These are phyloP conservation scores for Fusarium sp. DNA, from an alignment of 2,329 filamentous ascomycete genomes.

Conservation along the genomic window DNA sequence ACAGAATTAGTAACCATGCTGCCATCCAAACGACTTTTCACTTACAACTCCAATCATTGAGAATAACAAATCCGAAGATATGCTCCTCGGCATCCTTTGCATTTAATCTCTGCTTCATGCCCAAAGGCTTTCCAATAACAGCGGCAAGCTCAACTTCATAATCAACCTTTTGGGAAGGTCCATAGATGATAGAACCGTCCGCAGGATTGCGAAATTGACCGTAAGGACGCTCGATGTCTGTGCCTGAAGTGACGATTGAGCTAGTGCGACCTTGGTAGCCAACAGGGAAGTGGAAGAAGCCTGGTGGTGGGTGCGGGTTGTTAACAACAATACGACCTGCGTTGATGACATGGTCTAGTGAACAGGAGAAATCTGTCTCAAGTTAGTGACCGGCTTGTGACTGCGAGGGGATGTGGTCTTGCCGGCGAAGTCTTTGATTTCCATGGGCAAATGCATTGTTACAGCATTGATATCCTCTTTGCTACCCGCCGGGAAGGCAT, in stretches of 20 bases:
- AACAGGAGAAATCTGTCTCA: conserved; percentile 63
- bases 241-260: conserved; percentile 62
- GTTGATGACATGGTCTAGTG: conserved; percentile 64
- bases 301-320: conserved; percentile 54
- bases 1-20: too few relatives aligned
- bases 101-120: conserved; percentile 51
- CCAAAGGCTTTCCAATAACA: conserved; percentile 56
- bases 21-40: rapidly evolving
- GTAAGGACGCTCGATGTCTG: conserved; percentile 58
- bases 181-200: conserved; percentile 36
- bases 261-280: conserved; percentile 67
- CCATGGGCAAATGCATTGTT: conserved; percentile 64
- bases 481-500: conserved; percentile 9
- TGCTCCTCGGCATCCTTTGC: conserved; percentile 65
- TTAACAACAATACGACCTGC: conserved; percentile 56
- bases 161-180: conserved; percentile 52
- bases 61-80: conserved; percentile 70
- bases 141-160: conserved; percentile 59
- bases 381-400: too few relatives aligned
- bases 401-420: too few relatives aligned
- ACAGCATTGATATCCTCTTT: conserved; percentile 31
- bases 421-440: conserved; percentile 65
- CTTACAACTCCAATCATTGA: conserved; percentile 70
- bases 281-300: conserved; percentile 61
- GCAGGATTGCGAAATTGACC: conserved; percentile 54